Base-by-base conservation (phyloP, 2,329 filamentous ascomycete species). In the Orbilia brochopaga region DNA sequence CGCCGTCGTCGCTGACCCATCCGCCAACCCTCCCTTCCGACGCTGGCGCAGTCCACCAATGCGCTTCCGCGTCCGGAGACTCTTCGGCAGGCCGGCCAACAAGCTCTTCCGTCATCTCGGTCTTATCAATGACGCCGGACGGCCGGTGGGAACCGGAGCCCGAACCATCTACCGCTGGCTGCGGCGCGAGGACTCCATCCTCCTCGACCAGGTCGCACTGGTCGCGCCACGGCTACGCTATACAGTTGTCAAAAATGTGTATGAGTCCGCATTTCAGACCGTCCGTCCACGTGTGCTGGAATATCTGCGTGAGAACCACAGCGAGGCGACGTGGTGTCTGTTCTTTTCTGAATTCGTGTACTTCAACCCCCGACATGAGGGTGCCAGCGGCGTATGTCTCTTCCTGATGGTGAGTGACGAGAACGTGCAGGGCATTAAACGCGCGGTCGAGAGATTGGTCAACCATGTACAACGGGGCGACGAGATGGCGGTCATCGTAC, bases 281-380 rank as follows among this genome's bases (percentile, higher is more conserved):
- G 59, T 55, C 8, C 17, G 55, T 4, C 11, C 27, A 1, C 2
- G 30, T 21, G 40, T 70, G 1, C n/a, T 70, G 15, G 30, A 42
- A 1, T 32, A 70, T 17, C 19, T 70, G 10, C 17, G 50, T 8
- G 15, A 32, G 8, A 19, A 51, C 3, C 59, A 60, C 17, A 17
- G 42, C 8, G n/a, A 32, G 13, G 6, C 32, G 5, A 46, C 53
- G 5, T 64, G 58, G 48, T 70, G 66, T 52, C 7, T 70, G 8
- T 60, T 70, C 15, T 70, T 70, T 50, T 48, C 37, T 10, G 66
- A 70, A n/a, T 70, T 70, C n/a, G 50, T 52, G 0, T 70, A 59
- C 32, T 64, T 56, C 17, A 51, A 56, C 30, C 4, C 2, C 1
- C 35, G 60, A 7, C 60, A 56, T n/a, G 11, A 30, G 32, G n/a